Evolutionary conservation across 768 basidiomycete species (phyloP), one percentile per base, ranked within the genome.

Genomic region (Suillus cothurnatus): DNA sequence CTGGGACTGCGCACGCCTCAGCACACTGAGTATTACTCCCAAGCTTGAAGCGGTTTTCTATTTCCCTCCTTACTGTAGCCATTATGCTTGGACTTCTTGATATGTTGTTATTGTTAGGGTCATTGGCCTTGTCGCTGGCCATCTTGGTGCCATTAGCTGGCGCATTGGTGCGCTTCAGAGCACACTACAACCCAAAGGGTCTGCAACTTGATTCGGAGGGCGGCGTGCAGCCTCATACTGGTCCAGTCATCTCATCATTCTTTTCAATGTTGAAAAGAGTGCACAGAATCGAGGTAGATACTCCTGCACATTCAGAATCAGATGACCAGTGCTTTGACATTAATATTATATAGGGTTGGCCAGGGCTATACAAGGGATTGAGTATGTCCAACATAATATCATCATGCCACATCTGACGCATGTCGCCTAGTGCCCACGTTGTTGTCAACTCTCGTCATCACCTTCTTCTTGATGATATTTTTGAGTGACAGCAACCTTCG

Each of bases 181-280:
- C 91, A 36, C 93, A 94, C 73, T 94, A 91, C 80, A 92, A 91
- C 71, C 93, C 93, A 3, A 91, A 90, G 75, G 91, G 90, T 41
- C 86, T 95, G 47, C 91, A 89, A 61, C 82, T 94, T 47, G 93
- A 94, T 74, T 79, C 83, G 36, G 92, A 93, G 72, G 92, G 90
- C 38, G 87, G 84, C 56, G 89, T 86, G n/a, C 84, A 88, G 74
- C 86, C 91, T 0, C 87, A 92, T 70, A 89, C 91, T 6, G 89
- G 88, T 39, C 93, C 93, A 64, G 84, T 92, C n/a, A 83, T 94
- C 63, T 85, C 84, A 19, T 87, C 89, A 4, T 93, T 88, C 78
- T 85, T 92, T 68, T 86, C 81, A 21, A 94, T 94, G 92, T 73
- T 92, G 67, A 71, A 67, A 56, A 83, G 93, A 55, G 91, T 92